Evolutionary conservation across 306 rosid species (phyloP).

Genomic region (Cucurbita pepo): DNA sequence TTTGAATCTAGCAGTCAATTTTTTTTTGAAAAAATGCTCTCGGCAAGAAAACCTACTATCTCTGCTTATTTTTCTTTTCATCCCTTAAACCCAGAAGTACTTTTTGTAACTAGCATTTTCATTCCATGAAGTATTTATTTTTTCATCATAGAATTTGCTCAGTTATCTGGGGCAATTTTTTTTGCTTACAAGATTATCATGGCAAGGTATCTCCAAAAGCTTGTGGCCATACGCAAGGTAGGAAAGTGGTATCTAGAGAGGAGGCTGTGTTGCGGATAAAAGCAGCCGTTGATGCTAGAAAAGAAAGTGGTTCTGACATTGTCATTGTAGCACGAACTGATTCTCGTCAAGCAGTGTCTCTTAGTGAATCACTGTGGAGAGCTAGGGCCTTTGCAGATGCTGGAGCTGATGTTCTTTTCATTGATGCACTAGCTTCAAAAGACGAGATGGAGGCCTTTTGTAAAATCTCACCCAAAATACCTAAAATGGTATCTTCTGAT

Average conservation of each 20-base stretch:
- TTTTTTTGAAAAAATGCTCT: neutral
- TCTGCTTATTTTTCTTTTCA: neutral
- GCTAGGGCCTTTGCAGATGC: conserved; percentile 70
- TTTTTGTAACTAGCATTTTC: neutral
- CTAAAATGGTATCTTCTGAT: conserved; percentile 46
- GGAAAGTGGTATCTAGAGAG: conserved; percentile 66
- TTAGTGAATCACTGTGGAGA: conserved; percentile 63
- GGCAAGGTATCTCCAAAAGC: conserved; percentile 74
- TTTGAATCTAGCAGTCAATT: neutral
- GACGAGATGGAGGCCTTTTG: conserved; percentile 80
- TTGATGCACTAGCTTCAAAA: conserved; percentile 63
- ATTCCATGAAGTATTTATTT: neutral
- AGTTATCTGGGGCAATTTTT: neutral
- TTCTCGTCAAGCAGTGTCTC: conserved; percentile 78
- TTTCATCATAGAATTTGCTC: neutral
- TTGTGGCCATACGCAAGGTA: conserved; percentile 74
- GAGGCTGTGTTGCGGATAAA: conserved; percentile 61
- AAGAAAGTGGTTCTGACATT: conserved; percentile 73
- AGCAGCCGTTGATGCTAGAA: conserved; percentile 75
- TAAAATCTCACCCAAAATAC: conserved; percentile 54
- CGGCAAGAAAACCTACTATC: neutral
- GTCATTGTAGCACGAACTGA: conserved; percentile 79
- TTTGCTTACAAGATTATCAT: conserved; percentile 7
- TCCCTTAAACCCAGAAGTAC: neutral
- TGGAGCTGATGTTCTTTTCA: conserved; percentile 86